Percentiles rank a stretch among this genome's conserved stretches.
phyloP scores from a whole-genome alignment of 2,329 filamentous ascomycete species.

The Xylariaceae sp. region DNA sequence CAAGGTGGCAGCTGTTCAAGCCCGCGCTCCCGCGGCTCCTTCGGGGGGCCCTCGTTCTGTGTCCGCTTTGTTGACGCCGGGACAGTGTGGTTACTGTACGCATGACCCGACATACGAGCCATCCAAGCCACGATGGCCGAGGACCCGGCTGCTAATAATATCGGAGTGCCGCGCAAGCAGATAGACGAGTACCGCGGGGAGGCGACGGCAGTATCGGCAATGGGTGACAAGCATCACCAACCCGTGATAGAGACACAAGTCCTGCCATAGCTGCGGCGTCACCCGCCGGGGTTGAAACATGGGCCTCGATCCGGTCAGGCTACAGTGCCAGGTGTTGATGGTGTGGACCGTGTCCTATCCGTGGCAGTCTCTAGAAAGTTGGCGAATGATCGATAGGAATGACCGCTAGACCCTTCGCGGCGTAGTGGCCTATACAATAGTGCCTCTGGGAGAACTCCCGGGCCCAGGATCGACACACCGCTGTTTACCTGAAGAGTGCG shows the following conservation, averaged over 20 bases:
- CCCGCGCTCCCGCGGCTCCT: no score
- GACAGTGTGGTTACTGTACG: slow-evolving; percentile 14
- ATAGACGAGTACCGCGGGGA: slow-evolving; percentile 13
- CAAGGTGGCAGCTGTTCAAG: no score
- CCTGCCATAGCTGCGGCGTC: slow-evolving; percentile 10
- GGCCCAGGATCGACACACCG: slow-evolving; percentile 20
- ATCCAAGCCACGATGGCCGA: slow-evolving; percentile 10
- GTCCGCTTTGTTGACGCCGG: slow-evolving; percentile 4
- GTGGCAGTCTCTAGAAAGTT: no score
- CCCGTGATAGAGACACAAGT: slow-evolving; percentile 11
- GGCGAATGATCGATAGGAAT: slow-evolving; percentile 12
- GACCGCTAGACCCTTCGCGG: slow-evolving; percentile 19
- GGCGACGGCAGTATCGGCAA: slow-evolving; percentile 4
- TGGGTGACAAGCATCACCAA: slow-evolving; percentile 3
- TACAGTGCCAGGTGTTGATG: no score
- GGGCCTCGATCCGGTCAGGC: slow-evolving; percentile 7
- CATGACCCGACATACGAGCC: slow-evolving; percentile 14
- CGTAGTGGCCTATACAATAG: slow-evolving; percentile 23
- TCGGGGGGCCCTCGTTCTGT: no score
- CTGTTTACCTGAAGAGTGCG: slow-evolving; percentile 16
- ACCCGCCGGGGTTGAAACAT: no score
- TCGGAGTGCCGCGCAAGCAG: slow-evolving; percentile 15
- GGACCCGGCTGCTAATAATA: slow-evolving; percentile 6
- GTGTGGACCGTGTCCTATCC: no score
- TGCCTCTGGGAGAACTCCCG: slow-evolving; percentile 11